Base-by-base conservation (phyloP, 805 yeast species). In the Blastobotrys muscicola region DNA sequence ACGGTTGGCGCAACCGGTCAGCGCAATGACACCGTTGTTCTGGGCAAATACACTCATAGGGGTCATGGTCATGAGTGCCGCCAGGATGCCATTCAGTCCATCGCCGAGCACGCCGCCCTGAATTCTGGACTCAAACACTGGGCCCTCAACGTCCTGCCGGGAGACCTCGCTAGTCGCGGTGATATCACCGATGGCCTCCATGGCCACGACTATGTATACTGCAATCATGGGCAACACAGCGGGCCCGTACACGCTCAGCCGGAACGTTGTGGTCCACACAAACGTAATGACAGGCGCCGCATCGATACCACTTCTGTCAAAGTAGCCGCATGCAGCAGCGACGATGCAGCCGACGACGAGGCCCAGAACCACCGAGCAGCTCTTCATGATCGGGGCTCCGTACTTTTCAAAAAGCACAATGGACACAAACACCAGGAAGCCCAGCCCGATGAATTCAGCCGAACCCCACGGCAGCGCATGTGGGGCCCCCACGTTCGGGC, bases 111-210 rank as follows among this genome's bases (percentile, higher is more conserved):
- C 75, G 64, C 95, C 97, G 55, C 97, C 96, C 67, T 89, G 96
- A 51, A 89, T 73, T 63, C 96, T 71, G 12, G 89, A 76, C 53
- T 87, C 95, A 60, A 82, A 87, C 13, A 72, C 54, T 37, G 75
- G 78, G 50, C 96, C 96, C 58, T 82, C 89, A 45, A 85, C 87
- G 48, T 82, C 86, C 49, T 82, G 67, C 53, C 94, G 71, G 7
- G 95, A 84, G 14, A 89, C 96, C 62, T 87, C 97, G 45, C 85
- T 82, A 36, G 95, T 85, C 31, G 96, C 96, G 29, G 95, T 85
- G 58, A 87, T 82, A 63, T 87, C 96, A 62, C 96, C 96, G 58
- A 87, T 85, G 43, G 94, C 83, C 68, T 89, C 96, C 86, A 86
- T 85, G 76, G 85, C 82, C 53, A 84, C 65, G 23, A 81, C 85